Conservation (phyloP, 2,329 filamentous ascomycete genomes). For the Phaeosphaeria sp. region DNA sequence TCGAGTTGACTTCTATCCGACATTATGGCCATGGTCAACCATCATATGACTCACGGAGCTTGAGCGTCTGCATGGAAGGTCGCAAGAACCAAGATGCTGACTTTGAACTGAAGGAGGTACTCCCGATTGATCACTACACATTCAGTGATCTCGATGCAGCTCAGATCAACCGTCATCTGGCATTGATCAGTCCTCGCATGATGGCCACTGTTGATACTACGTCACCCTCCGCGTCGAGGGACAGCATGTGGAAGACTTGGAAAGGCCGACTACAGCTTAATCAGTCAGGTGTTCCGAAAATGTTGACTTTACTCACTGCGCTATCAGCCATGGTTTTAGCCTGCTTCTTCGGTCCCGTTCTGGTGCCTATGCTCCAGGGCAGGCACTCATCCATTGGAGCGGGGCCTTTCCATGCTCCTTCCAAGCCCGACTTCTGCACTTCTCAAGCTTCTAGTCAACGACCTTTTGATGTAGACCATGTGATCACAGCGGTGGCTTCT, state of each 20-base stretch:
- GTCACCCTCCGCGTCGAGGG: constrained; percentile 5
- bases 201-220: not conserved
- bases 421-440: constrained; percentile 3
- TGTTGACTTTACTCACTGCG: constrained; percentile 16
- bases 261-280: constrained; percentile 11
- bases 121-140: constrained; percentile 42
- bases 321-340: constrained; percentile 25
- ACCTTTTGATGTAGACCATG: not conserved
- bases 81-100: constrained; percentile 23
- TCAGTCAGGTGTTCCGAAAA: constrained; percentile 3
- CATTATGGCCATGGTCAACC: constrained; percentile 32
- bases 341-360: constrained; percentile 19
- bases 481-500: constrained; percentile 1
- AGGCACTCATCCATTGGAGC: constrained; percentile 7
- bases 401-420: constrained; percentile 7
- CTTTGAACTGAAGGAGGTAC: constrained; percentile 36
- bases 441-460: constrained; percentile 4
- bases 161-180: constrained; percentile 49
- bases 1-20: constrained; percentile 39
- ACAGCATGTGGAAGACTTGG: constrained; percentile 9
- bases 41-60: constrained; percentile 25
- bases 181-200: constrained; percentile 37
- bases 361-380: constrained; percentile 16
- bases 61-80: constrained; percentile 42
- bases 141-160: constrained; percentile 43